Conservation (phyloP, 108 stramenopile species). For the Cylindrotheca fusiformis region DNA sequence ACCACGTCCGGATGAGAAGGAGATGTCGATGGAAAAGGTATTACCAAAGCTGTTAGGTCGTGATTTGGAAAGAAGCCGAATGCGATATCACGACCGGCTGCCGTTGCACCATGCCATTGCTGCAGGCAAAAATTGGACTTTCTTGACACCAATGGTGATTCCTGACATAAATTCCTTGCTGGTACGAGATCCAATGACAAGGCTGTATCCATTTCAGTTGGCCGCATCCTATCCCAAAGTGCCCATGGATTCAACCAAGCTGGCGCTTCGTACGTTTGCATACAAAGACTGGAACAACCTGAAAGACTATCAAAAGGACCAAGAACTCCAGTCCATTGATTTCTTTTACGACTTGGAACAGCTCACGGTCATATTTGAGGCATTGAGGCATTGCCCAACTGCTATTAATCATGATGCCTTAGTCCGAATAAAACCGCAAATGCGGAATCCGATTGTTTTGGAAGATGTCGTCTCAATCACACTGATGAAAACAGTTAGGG, state of each 20-base stretch:
- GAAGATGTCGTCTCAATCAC: conserved; percentile 7
- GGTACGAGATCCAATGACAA: conserved; percentile 30
- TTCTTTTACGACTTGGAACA: conserved; percentile 27
- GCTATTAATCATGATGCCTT: conserved; percentile 14
- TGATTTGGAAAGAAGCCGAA: conserved; percentile 15
- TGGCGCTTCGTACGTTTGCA: conserved; percentile 12
- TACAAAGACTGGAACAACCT: conserved; percentile 19
- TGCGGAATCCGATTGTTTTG: conserved; percentile 1
- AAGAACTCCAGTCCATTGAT: conserved; percentile 10
- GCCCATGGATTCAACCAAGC: conserved; percentile 8
- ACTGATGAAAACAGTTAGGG: conserved; percentile 22
- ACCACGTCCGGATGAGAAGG: conserved; percentile 22
- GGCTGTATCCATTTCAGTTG: conserved; percentile 34
- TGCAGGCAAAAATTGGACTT: conserved; percentile 25
- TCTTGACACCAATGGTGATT: conserved; percentile 22
- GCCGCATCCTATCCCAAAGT: conserved; percentile 15
- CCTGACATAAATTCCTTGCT: conserved; percentile 22
- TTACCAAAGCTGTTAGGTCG: conserved; percentile 15
- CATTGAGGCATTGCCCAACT: conserved; percentile 18
- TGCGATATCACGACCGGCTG: conserved; percentile 22
- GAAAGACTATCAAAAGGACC: conserved; percentile 13
- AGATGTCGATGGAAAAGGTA: conserved; percentile 12
- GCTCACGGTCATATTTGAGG: conserved; percentile 20
- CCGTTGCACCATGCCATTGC: conserved; percentile 34
- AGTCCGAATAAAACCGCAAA: neutral